Conservation (phyloP, 495 filamentous ascomycete genomes). For the Clohesyomyces aquaticus region DNA sequence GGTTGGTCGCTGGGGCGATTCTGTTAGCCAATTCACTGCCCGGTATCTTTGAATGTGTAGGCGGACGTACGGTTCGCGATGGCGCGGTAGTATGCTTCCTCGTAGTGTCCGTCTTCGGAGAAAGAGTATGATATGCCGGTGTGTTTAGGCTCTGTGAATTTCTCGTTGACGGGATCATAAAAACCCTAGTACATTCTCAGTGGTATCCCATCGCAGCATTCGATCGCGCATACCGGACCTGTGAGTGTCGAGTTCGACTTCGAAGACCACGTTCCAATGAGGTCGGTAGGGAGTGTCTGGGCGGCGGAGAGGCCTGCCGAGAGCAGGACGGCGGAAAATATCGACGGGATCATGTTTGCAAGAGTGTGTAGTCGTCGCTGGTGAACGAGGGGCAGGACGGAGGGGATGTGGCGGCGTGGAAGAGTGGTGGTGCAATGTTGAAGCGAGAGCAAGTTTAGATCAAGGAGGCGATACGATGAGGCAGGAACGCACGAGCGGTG, state of each 20-base stretch:
- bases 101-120: constrained; percentile 70
- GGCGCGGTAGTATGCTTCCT: constrained; percentile 74
- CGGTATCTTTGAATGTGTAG: not conserved
- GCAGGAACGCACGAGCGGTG: constrained; percentile 22
- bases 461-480: constrained; percentile 36
- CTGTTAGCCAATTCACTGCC: constrained; percentile 3
- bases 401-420: constrained; percentile 5
- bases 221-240: constrained; percentile 63
- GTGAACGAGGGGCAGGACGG: not conserved
- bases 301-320: constrained; percentile 31
- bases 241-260: constrained; percentile 75
- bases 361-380: not conserved
- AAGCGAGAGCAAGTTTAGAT: constrained; percentile 16
- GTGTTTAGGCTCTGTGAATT: constrained; percentile 67
- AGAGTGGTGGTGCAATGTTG: constrained; percentile 21
- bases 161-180: constrained; percentile 72
- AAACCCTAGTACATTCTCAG: constrained; percentile 59
- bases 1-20: constrained; percentile 57
- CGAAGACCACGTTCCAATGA: constrained; percentile 77
- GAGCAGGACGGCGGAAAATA: constrained; percentile 27
- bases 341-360: constrained; percentile 27
- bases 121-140: constrained; percentile 86
- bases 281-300: constrained; percentile 49
- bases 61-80: constrained; percentile 69
- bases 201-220: constrained; percentile 13